Evolutionary conservation across 495 filamentous ascomycete genomes (phyloP), one percentile per base, ranked within the genome.

Genomic region (Aspergillus avenaceus): DNA sequence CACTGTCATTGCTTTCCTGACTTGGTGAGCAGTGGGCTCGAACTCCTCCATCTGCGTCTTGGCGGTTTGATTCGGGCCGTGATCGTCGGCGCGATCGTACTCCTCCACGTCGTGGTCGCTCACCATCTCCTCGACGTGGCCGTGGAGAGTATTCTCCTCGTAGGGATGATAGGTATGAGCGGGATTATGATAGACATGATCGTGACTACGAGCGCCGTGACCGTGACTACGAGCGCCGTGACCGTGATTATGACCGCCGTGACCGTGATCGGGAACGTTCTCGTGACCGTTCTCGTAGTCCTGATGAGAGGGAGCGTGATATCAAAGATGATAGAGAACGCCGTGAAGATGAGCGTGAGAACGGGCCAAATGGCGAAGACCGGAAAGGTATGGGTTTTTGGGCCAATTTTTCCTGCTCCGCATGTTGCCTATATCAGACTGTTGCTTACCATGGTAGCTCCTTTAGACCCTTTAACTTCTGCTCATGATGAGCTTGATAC

Each of bases 401-500:
- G 16, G 5, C 6, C 7, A 45, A 8, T n/a, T 38, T 38, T 25
- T 12, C 7, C 23, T 13, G 1, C 22, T 21, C 12, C n/a, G 14
- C 16, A 23, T 8, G 22, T 14, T 22, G 34, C 21, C 8, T 13
- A 19, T 22, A n/a, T n/a, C n/a, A n/a, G n/a, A n/a, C 37, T 14
- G n/a, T 52, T n/a, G 34, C 43, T 52, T 18, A 51, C n/a, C 22
- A 40, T 18, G n/a, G 27, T 21, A 71, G 70, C 67, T 59, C 65
- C 81, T 63, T 71, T 86, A 65, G 88, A 92, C 40, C 86, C 88
- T 54, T 85, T 89, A 41, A 81, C 86, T 49, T 86, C 91, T 45
- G 85, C 84, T 58, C 91, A 96, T 66, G 95, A 98, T 71, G 93
- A 98, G 66, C 81, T 98, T 61, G 93, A 98, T 69, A 91, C 91